Evolutionary conservation across 176 grass and related monocot species (phyloP).

Genomic region (Raddia distichophylla): DNA sequence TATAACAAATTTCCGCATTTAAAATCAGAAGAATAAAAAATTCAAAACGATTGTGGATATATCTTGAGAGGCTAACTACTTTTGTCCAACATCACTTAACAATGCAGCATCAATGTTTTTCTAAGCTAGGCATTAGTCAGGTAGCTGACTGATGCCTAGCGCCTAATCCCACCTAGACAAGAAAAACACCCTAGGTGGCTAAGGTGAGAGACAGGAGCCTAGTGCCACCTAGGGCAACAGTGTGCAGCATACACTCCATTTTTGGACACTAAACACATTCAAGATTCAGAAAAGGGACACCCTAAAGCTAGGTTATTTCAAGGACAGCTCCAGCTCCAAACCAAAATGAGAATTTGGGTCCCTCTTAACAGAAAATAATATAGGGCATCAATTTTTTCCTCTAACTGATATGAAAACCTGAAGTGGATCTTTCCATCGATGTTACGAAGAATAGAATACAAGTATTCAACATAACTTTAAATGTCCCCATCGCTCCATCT

Average conservation of each 20-base stretch:
- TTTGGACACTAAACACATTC: not conserved
- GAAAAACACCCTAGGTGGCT: too few species aligned
- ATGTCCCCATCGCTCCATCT: not conserved
- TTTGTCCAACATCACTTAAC: constrained; percentile 11
- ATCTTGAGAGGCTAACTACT: not conserved
- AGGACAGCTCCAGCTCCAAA: not conserved
- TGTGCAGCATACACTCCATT: not conserved
- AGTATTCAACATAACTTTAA: not conserved
- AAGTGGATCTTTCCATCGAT: not conserved
- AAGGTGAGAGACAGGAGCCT: too few species aligned
- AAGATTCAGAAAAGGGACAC: not conserved
- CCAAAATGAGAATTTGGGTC: not conserved
- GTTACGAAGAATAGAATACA: not conserved
- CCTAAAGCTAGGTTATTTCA: not conserved
- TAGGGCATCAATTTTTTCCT: not conserved
- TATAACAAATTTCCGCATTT: not conserved
- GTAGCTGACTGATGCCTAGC: too few species aligned
- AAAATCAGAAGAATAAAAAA: not conserved
- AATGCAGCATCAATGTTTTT: not conserved
- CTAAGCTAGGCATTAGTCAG: too few species aligned
- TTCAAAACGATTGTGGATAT: not conserved
- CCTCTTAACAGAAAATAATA: constrained; percentile 1
- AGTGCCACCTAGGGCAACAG: too few species aligned
- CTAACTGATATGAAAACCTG: not conserved
- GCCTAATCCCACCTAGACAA: too few species aligned